Evolutionary conservation across 345 rosid species (phyloP).

Genomic region (Fremontodendron californicum): DNA sequence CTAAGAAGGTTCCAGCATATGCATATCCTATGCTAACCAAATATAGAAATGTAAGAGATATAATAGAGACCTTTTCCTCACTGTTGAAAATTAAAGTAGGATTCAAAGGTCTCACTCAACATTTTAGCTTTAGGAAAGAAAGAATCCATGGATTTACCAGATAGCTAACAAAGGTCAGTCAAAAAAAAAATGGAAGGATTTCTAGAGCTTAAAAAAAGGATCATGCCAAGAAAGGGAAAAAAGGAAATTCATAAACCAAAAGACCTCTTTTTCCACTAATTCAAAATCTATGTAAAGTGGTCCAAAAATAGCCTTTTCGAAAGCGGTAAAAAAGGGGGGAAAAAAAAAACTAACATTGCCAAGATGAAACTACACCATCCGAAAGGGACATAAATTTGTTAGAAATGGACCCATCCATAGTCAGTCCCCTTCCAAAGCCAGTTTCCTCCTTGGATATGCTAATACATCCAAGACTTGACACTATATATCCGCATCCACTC

Average conservation of each 20-base stretch:
- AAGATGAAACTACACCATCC: slow-evolving; percentile 11
- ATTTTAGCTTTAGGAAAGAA: slow-evolving; percentile 14
- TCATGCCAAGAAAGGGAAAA: slow-evolving; percentile 37
- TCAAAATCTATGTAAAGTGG: slow-evolving; percentile 6
- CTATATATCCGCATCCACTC: not conserved
- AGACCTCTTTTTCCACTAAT: slow-evolving; percentile 26
- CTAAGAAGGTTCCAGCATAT: not conserved
- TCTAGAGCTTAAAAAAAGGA: slow-evolving; percentile 20
- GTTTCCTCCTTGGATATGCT: not conserved
- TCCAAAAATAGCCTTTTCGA: slow-evolving; percentile 35
- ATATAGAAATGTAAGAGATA: slow-evolving; percentile 10
- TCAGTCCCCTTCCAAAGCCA: not conserved
- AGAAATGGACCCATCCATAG: not conserved
- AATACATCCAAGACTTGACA: not conserved
- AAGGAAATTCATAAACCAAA: slow-evolving; percentile 2
- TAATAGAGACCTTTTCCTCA: slow-evolving; percentile 5
- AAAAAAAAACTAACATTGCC: slow-evolving; percentile 17
- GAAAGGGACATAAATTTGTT: slow-evolving; percentile 27
- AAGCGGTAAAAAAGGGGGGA: slow-evolving; percentile 10
- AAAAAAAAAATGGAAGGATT: slow-evolving; percentile 28
- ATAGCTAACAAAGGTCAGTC: slow-evolving; percentile 29
- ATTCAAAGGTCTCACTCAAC: not conserved
- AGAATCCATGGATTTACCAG: not conserved
- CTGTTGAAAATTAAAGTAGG: not conserved
- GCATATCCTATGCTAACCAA: slow-evolving; percentile 10